Conservation (phyloP, 257 asterid genomes). For the Rhazya stricta region DNA sequence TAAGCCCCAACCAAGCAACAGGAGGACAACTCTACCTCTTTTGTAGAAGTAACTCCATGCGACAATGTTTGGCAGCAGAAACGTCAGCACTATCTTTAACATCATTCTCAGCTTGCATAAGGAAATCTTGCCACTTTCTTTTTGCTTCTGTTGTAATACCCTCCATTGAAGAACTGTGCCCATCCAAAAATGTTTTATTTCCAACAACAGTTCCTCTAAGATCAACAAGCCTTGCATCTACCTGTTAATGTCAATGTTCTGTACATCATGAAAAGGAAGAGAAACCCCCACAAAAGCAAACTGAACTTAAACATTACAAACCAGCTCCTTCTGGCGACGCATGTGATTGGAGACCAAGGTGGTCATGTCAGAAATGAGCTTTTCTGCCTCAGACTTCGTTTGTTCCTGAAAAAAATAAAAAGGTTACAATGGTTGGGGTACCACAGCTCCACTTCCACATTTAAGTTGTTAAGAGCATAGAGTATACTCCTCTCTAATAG, state of each 20-base stretch:
- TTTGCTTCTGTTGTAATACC: conserved; percentile 68
- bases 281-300: not conserved
- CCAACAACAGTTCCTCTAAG: conserved; percentile 50
- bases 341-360: conserved; percentile 60
- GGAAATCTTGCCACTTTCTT: conserved; percentile 83
- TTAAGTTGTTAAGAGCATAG: not conserved
- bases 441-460: conserved; percentile 3
- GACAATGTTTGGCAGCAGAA: conserved; percentile 82
- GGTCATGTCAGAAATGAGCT: conserved; percentile 72
- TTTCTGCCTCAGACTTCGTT: conserved; percentile 58
- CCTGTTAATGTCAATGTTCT: conserved; percentile 32
- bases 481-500: not conserved
- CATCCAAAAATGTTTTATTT: conserved; percentile 57
- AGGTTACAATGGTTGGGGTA: conserved; percentile 6
- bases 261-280: conserved; percentile 8
- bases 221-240: conserved; percentile 55
- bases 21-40: conserved; percentile 41
- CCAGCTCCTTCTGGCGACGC: conserved; percentile 75
- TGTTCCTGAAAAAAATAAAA: conserved; percentile 62
- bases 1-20: conserved; percentile 6
- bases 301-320: conserved; percentile 20
- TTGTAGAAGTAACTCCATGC: conserved; percentile 65
- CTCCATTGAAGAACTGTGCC: conserved; percentile 56
- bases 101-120: conserved; percentile 43
- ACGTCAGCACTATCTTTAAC: conserved; percentile 61